Conservation (phyloP, 257 asterid genomes). For the Echites panduratus region DNA sequence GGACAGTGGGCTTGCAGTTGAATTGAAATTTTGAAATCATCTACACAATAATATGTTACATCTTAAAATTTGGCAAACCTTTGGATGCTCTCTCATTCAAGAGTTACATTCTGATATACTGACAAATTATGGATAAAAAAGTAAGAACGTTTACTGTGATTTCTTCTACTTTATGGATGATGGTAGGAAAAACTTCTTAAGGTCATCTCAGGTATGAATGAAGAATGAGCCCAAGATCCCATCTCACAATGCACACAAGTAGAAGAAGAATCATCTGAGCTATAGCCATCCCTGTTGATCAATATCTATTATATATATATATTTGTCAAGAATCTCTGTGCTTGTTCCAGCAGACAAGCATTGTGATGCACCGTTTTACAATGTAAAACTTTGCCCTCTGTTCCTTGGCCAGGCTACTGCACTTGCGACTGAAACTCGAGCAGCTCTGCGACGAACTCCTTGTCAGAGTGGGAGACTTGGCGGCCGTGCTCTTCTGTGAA, state of each 20-base stretch:
- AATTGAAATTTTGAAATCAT: slow-evolving; percentile 2
- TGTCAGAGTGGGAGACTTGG: slow-evolving; percentile 37
- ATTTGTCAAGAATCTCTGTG: slow-evolving; percentile 55
- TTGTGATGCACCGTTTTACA: slow-evolving; percentile 67
- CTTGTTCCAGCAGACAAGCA: slow-evolving; percentile 78
- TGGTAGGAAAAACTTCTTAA: slow-evolving; percentile 32
- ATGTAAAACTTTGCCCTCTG: slow-evolving; percentile 80
- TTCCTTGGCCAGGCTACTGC: slow-evolving; percentile 70
- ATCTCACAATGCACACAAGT: slow-evolving; percentile 23
- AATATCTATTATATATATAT: background rate
- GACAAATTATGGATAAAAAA: background rate
- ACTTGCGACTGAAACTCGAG: slow-evolving; percentile 52
- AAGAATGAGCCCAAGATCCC: slow-evolving; percentile 25
- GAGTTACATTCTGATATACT: slow-evolving; percentile 6
- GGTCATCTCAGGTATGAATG: slow-evolving; percentile 9
- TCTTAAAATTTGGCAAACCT: background rate
- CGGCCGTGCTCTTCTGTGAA: slow-evolving; percentile 41
- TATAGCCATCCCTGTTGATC: background rate
- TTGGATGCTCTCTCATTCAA: background rate
- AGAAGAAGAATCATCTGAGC: background rate
- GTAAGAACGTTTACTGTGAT: slow-evolving; percentile 8
- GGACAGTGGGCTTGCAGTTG: slow-evolving; percentile 3
- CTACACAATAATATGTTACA: slow-evolving; percentile 6
- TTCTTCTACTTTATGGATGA: slow-evolving; percentile 34
- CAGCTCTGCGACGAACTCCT: slow-evolving; percentile 52